Evolutionary conservation across 2,329 filamentous ascomycete genomes (phyloP).

Genomic region (Daldinia eschscholtzii): DNA sequence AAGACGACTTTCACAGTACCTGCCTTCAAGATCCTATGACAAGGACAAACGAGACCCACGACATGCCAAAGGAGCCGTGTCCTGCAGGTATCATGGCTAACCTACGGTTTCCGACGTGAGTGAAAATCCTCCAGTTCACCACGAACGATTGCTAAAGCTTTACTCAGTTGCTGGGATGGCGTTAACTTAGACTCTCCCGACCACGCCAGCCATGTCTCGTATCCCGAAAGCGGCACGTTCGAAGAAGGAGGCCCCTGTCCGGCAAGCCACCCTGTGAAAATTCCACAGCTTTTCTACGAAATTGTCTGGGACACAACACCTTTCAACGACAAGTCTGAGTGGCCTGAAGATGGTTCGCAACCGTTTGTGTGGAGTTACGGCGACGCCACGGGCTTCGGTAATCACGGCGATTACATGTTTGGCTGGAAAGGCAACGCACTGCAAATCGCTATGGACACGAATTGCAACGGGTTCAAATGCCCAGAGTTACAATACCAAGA

Average conservation of each 20-base stretch:
- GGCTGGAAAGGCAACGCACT: slow-evolving; percentile 54
- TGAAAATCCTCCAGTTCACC: background rate
- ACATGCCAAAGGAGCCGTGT: slow-evolving; percentile 54
- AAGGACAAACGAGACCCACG: slow-evolving; percentile 52
- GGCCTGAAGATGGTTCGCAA: slow-evolving; percentile 48
- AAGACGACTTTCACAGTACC: slow-evolving; percentile 42
- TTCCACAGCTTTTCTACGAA: slow-evolving; percentile 49
- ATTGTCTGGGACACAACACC: slow-evolving; percentile 48
- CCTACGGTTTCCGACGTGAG: slow-evolving; percentile 57
- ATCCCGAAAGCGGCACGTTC: slow-evolving; percentile 54
- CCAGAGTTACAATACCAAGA: slow-evolving; percentile 41
- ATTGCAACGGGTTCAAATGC: slow-evolving; percentile 50
- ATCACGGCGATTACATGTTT: slow-evolving; percentile 54
- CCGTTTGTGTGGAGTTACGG: slow-evolving; percentile 45
- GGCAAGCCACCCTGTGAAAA: slow-evolving; percentile 44
- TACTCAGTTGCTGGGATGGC: slow-evolving; percentile 63
- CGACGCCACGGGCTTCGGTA: slow-evolving; percentile 51
- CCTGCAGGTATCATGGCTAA: slow-evolving; percentile 55
- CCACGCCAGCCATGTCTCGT: slow-evolving; percentile 64
- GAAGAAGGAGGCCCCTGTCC: slow-evolving; percentile 46
- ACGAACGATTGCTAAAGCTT: background rate
- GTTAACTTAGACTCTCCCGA: slow-evolving; percentile 60
- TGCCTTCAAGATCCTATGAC: slow-evolving; percentile 55
- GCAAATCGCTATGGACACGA: slow-evolving; percentile 49
- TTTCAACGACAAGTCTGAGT: slow-evolving; percentile 41